Evolutionary conservation across 345 rosid species (phyloP).

Genomic region (Populus deltoides): DNA sequence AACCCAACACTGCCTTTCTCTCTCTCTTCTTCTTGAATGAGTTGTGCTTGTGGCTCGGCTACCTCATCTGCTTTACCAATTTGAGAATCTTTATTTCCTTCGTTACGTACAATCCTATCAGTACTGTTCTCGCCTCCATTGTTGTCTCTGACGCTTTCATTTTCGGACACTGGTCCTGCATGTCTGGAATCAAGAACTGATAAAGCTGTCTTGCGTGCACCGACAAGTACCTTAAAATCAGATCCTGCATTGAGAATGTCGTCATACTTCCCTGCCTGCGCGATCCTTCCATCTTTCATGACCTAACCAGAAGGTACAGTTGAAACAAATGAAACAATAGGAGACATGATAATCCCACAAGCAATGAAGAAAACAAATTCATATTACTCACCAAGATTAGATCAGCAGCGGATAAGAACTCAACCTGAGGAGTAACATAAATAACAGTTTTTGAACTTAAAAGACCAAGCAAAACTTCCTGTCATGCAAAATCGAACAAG

Average conservation of each 20-base stretch:
- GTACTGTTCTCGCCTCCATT: too few species aligned
- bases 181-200: conserved; percentile 47
- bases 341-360: neutral
- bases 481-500: conserved; percentile 5
- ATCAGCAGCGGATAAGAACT: conserved; percentile 65
- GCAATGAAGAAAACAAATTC: neutral
- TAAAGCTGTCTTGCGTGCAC: conserved; percentile 59
- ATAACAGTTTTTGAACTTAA: conserved; percentile 50
- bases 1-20: conserved; percentile 70
- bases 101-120: neutral
- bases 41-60: conserved; percentile 20
- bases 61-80: conserved; percentile 39
- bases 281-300: conserved; percentile 73
- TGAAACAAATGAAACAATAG: neutral
- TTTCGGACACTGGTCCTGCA: conserved; percentile 27
- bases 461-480: conserved; percentile 59
- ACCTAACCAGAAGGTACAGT: conserved; percentile 41
- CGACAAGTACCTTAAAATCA: conserved; percentile 66
- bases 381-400: conserved; percentile 50
- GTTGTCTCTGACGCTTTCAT: conserved; percentile 15
- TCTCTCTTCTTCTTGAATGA: conserved; percentile 74
- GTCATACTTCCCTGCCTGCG: conserved; percentile 66
- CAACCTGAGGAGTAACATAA: conserved; percentile 66
- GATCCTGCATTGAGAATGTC: conserved; percentile 59
- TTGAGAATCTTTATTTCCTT: conserved; percentile 31